Evolutionary conservation across 2,329 filamentous ascomycete genomes (phyloP).

Genomic region (Cladorrhinum sp.): DNA sequence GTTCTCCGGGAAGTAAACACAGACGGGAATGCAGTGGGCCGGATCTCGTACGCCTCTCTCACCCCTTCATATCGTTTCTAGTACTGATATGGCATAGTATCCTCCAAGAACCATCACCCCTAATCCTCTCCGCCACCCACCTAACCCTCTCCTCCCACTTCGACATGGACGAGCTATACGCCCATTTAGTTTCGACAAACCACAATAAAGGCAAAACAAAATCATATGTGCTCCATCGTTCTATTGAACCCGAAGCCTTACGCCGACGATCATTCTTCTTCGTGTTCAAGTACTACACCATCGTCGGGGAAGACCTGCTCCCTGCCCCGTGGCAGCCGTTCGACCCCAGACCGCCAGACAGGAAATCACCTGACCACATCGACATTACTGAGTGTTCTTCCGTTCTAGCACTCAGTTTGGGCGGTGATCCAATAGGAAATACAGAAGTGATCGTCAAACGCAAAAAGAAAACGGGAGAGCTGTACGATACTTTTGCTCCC

Average conservation of each 20-base stretch:
- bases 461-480: constrained; percentile 47
- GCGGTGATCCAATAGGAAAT: constrained; percentile 48
- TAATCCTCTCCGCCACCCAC: constrained; percentile 58
- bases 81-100: constrained; percentile 39
- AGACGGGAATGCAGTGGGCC: constrained; percentile 45
- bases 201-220: constrained; percentile 42
- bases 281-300: constrained; percentile 63
- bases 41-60: constrained; percentile 48
- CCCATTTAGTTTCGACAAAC: constrained; percentile 50
- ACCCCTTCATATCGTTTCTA: not conserved
- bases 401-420: constrained; percentile 55
- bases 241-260: constrained; percentile 43
- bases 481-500: constrained; percentile 57
- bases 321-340: constrained; percentile 60
- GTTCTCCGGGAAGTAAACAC: constrained; percentile 38
- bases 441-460: constrained; percentile 46
- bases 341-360: constrained; percentile 44
- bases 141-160: constrained; percentile 55
- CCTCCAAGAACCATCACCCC: constrained; percentile 57
- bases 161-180: constrained; percentile 60
- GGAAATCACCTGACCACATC: constrained; percentile 47
- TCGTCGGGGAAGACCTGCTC: constrained; percentile 52
- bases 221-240: constrained; percentile 47
- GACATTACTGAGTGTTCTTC: constrained; percentile 58
- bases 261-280: constrained; percentile 59